Conservation (phyloP, 768 basidiomycete genomes). For the Hygrophorus russula region DNA sequence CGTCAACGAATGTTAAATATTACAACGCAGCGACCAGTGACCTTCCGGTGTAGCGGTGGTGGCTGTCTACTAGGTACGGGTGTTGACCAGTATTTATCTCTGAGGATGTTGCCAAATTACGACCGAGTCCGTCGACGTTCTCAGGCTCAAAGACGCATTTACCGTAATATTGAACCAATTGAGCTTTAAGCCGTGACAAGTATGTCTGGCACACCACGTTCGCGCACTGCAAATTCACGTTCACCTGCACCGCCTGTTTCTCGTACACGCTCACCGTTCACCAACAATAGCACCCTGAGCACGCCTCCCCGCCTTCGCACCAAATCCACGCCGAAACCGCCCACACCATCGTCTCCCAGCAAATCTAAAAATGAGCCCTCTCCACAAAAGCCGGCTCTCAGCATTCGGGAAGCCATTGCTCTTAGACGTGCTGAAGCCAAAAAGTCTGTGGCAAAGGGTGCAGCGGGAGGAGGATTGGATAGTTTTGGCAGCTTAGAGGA, state of each 20-base stretch:
- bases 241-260: not conserved
- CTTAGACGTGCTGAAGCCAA: slow-evolving; percentile 70
- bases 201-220: not conserved
- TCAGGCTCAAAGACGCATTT: no score
- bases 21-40: no score
- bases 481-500: slow-evolving; percentile 37
- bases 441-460: slow-evolving; percentile 31
- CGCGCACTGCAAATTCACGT: not conserved
- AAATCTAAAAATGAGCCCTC: slow-evolving; percentile 14
- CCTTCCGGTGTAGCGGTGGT: no score
- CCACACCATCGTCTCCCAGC: slow-evolving; percentile 16
- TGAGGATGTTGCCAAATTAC: no score
- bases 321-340: slow-evolving; percentile 10
- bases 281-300: not conserved
- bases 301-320: slow-evolving; percentile 11
- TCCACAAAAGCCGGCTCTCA: slow-evolving; percentile 25
- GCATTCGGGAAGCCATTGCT: slow-evolving; percentile 71
- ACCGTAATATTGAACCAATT: no score
- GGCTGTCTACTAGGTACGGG: no score
- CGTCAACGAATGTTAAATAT: no score
- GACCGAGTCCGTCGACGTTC: no score
- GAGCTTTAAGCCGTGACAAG: no score
- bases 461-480: slow-evolving; percentile 18
- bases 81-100: no score
- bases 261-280: not conserved